Evolutionary conservation across 371 early-diverging fungal species (phyloP).

Genomic region (Umbelopsis sp.): DNA sequence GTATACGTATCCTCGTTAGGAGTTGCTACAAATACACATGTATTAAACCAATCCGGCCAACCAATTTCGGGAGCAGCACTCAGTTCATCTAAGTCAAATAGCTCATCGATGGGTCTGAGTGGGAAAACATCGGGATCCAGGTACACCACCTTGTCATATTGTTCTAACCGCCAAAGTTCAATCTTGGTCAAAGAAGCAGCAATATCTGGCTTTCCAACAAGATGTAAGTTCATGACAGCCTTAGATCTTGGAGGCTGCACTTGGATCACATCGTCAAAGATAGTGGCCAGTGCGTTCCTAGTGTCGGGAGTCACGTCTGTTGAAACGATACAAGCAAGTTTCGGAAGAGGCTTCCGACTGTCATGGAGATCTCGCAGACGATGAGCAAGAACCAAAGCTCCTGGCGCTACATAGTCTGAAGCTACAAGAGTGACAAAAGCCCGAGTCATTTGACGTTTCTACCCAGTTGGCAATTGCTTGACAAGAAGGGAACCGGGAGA

Average conservation of each 20-base stretch:
- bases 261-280: slow-evolving; percentile 69
- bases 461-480: neutral
- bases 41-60: slow-evolving; percentile 88
- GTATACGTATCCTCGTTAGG: slow-evolving; percentile 57
- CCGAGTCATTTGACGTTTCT: slow-evolving; percentile 19
- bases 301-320: slow-evolving; percentile 45
- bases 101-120: slow-evolving; percentile 68
- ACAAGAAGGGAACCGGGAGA: neutral
- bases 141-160: slow-evolving; percentile 66
- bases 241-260: slow-evolving; percentile 53
- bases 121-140: slow-evolving; percentile 85
- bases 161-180: slow-evolving; percentile 70
- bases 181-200: slow-evolving; percentile 83
- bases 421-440: slow-evolving; percentile 70
- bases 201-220: slow-evolving; percentile 83
- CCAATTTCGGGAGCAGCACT: slow-evolving; percentile 76
- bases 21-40: slow-evolving; percentile 78
- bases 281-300: slow-evolving; percentile 45
- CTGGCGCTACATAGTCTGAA: slow-evolving; percentile 70
- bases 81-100: slow-evolving; percentile 69
- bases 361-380: slow-evolving; percentile 69
- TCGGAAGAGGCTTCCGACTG: slow-evolving; percentile 28
- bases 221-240: slow-evolving; percentile 55
- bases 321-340: slow-evolving; percentile 64
- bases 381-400: slow-evolving; percentile 76